These are phyloP conservation scores for Sherardia arvensis DNA, from an alignment of 257 asterid genomes.

Conservation along the genomic window DNA sequence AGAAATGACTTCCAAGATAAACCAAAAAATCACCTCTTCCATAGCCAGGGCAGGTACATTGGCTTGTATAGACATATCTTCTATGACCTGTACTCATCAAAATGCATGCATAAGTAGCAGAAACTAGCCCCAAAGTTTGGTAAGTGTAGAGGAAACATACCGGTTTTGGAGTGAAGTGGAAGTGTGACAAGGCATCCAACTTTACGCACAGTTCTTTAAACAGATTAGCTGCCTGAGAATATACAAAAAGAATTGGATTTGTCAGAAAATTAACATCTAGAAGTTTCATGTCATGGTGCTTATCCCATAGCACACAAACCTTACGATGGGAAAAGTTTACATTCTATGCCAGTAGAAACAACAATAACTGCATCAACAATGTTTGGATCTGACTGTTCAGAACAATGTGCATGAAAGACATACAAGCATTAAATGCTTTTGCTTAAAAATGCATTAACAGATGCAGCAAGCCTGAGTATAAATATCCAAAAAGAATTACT, in stretches of 20 bases:
- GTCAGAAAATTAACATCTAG: neutral
- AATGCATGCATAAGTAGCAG: neutral
- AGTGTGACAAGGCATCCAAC: slow-evolving; percentile 94
- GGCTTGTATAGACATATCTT: slow-evolving; percentile 89
- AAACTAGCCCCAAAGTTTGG: neutral
- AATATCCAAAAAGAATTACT: neutral
- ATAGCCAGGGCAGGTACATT: slow-evolving; percentile 94
- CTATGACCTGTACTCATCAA: slow-evolving; percentile 49
- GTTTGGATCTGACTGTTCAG: neutral
- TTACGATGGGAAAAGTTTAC: neutral
- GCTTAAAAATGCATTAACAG: neutral
- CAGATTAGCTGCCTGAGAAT: slow-evolving; percentile 51
- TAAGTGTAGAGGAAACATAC: slow-evolving; percentile 24
- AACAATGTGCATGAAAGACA: neutral
- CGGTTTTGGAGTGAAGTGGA: slow-evolving; percentile 97
- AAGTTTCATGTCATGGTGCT: neutral
- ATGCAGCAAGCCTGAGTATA: neutral
- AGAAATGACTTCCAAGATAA: neutral
- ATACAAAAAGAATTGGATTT: slow-evolving; percentile 6
- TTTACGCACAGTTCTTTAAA: slow-evolving; percentile 89
- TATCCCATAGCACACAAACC: neutral
- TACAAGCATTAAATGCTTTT: neutral
- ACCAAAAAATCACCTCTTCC: slow-evolving; percentile 61
- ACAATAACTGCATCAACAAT: neutral
- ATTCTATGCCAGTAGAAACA: neutral